Base-by-base conservation (phyloP, 2,329 filamentous ascomycete species). In the Didymella pomorum region DNA sequence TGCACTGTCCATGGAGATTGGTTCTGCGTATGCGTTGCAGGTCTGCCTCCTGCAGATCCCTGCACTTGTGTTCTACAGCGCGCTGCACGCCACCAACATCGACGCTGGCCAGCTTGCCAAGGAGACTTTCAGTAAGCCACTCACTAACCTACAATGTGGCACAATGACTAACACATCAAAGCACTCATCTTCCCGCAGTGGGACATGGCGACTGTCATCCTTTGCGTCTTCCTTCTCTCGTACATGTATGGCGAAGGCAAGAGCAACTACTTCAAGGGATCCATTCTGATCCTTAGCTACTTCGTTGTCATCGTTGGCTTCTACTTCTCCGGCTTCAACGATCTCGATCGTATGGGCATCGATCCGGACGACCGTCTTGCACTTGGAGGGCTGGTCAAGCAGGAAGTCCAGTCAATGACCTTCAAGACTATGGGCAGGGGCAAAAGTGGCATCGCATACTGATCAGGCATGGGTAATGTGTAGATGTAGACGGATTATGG, bases 201-300 rank as follows among this genome's bases (percentile, higher is more conserved):
- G 94, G 95, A 99, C 76, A 96, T 99, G 92, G 89, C 98, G 12
- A 97, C 92, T 0, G 92, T 98, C 16, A 97, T 98, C 59, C 81
- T 99, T 16, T 97, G 94, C 71, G 93, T 99, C 18, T 97, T 99
- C 81, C 81, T 99, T 56, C 87, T 99, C 65, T 97, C 93, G 71
- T 97, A 98, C 82, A 94, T 99, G 83, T 96, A 98, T 70, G 92
- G 94, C 50, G 95, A 99, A 79, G 95, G 95, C 39, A 99, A 99
- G 86, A 98, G 93, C 82, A 99, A 99, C 79, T 99, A 99, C 79
- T 99, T 99, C 87, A 99, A 99, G 81, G 95, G 95, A 50, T 96
- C 92, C 65, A 97, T 98, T 68, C 83, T 99, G 51, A 87, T 98
- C 63, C 82, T 99, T 49, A 95, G 92, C 31, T 99, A 99, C 76